Evolutionary conservation across 2,329 filamentous ascomycete genomes (phyloP).

Genomic region (Apiospora pterosperma): DNA sequence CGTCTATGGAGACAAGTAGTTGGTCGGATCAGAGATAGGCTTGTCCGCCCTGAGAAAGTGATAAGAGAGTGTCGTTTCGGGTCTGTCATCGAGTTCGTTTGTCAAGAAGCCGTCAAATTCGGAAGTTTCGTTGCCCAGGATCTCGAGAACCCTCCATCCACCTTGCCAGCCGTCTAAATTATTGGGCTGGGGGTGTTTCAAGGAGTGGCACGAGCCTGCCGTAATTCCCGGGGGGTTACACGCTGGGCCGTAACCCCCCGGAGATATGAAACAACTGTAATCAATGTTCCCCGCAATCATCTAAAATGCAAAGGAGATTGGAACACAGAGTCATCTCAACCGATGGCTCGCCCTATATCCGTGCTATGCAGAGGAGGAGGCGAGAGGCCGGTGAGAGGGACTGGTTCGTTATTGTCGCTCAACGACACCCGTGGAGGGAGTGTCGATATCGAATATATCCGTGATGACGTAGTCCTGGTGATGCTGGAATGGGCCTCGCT

Average conservation of each 20-base stretch:
- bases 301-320: neutral
- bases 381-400: slow-evolving; percentile 43
- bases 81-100: neutral
- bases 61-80: neutral
- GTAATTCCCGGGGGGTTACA: too few species aligned
- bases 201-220: neutral
- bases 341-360: slow-evolving; percentile 52
- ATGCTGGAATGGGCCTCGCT: slow-evolving; percentile 21
- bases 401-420: slow-evolving; percentile 33
- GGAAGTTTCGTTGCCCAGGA: neutral
- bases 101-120: neutral
- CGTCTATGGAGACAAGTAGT: neutral
- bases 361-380: slow-evolving; percentile 43
- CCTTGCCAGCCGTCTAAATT: neutral
- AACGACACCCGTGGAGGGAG: slow-evolving; percentile 42
- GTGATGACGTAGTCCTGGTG: slow-evolving; percentile 27
- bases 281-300: neutral
- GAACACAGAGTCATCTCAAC: slow-evolving; percentile 31
- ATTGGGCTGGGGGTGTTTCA: neutral
- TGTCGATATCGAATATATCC: slow-evolving; percentile 41
- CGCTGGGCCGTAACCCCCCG: neutral
- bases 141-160: neutral
- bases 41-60: neutral
- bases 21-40: neutral
- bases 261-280: neutral